A percentile compares a stretch with the other conserved stretches of the same genome.
These are phyloP conservation scores for Lactuca sativa DNA, from an alignment of 129 eudicot species.

Conservation along the genomic window DNA sequence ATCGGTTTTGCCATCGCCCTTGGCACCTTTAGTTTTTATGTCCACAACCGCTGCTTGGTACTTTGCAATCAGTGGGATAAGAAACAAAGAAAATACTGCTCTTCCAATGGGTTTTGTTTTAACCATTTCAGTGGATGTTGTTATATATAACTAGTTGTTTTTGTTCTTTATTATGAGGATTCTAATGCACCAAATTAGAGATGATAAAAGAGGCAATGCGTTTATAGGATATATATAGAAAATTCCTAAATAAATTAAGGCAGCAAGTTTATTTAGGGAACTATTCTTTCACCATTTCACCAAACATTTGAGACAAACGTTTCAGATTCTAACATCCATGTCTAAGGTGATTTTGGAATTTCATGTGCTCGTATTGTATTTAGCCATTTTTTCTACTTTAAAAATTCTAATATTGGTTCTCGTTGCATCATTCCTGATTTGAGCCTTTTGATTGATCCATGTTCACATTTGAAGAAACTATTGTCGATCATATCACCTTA, in stretches of 20 bases:
- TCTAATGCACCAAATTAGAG: neutral
- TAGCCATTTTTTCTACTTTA: no score
- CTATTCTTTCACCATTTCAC: neutral
- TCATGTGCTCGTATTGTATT: no score
- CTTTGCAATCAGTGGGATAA: slow-evolving; percentile 1
- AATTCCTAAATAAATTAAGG: neutral
- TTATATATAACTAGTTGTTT: neutral
- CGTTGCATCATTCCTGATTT: no score
- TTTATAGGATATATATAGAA: slow-evolving; percentile 4
- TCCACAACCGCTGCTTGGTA: slow-evolving; percentile 30
- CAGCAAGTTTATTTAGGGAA: slow-evolving; percentile 1
- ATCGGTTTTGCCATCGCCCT: slow-evolving; percentile 41
- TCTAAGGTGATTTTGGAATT: neutral
- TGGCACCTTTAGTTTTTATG: slow-evolving; percentile 43
- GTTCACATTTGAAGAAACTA: no score
- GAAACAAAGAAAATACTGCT: slow-evolving; percentile 16
- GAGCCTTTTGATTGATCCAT: no score
- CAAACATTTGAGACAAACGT: neutral
- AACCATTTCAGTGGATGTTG: neutral
- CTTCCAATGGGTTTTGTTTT: slow-evolving; percentile 7
- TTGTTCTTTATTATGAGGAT: neutral
- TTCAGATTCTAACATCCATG: neutral
- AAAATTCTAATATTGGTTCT: no score
- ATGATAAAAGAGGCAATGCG: neutral
- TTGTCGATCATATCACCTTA: no score